These are phyloP conservation scores for Thraustotheca clavata DNA, from an alignment of 352 stramenopile genomes.

Conservation along the genomic window DNA sequence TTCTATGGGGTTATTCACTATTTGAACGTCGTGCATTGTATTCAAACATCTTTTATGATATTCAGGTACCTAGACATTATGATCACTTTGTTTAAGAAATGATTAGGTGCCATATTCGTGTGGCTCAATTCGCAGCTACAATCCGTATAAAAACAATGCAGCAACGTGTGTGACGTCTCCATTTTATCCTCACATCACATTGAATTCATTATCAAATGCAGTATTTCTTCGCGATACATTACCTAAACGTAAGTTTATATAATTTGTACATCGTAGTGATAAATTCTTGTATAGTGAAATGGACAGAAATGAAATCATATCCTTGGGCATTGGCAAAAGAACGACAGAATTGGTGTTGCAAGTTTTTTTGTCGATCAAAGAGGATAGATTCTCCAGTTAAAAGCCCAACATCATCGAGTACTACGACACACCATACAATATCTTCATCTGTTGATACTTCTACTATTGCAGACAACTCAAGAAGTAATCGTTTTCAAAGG, in stretches of 20 bases:
- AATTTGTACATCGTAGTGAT: no score
- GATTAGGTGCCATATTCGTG: conserved; percentile 54
- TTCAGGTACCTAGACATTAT: conserved; percentile 30
- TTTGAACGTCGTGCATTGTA: conserved; percentile 66
- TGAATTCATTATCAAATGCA: conserved; percentile 44
- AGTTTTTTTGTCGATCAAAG: no score
- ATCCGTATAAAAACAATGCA: conserved; percentile 54
- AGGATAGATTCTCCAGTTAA: no score
- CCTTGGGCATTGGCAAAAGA: no score
- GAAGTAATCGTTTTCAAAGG: no score
- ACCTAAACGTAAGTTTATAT: conserved; percentile 23
- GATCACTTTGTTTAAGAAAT: neutral
- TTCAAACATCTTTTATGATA: conserved; percentile 70
- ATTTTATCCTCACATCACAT: conserved; percentile 58
- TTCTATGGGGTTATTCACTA: conserved; percentile 59
- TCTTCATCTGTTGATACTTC: no score
- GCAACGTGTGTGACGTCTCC: conserved; percentile 41
- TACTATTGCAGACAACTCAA: no score
- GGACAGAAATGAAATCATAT: neutral
- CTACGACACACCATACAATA: no score
- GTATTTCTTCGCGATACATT: conserved; percentile 52
- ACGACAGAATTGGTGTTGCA: no score
- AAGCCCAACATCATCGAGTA: no score
- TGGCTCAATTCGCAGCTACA: conserved; percentile 62
- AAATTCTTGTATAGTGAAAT: neutral